Conservation (phyloP, 2,329 filamentous ascomycete species). For the Epichloe glyceriae region DNA sequence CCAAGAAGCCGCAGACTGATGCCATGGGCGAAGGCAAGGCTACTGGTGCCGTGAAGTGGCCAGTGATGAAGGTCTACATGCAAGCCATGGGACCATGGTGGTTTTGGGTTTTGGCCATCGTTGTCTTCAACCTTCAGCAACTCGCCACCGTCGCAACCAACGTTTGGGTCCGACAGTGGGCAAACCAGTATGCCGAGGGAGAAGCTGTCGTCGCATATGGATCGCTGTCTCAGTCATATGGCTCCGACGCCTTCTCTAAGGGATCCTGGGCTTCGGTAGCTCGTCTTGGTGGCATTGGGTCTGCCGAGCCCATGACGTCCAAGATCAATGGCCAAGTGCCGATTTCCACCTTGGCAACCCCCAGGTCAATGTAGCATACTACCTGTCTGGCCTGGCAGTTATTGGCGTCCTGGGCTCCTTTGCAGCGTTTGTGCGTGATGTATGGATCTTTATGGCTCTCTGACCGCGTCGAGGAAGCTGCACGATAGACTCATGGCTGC, state of each 20-base stretch:
- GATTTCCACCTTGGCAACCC: constrained; percentile 16
- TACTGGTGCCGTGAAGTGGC: constrained; percentile 75
- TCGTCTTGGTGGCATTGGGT: constrained; percentile 18
- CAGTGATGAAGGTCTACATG: constrained; percentile 77
- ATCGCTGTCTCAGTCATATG: constrained; percentile 13
- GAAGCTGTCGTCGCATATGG: constrained; percentile 11
- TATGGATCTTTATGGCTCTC: constrained; percentile 80
- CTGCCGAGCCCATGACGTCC: not conserved
- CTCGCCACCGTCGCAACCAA: constrained; percentile 77
- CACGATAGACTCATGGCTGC: constrained; percentile 66
- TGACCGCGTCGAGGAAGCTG: constrained; percentile 74
- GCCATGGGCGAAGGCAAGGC: constrained; percentile 66
- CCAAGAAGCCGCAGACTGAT: constrained; percentile 35
- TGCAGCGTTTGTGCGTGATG: constrained; percentile 72
- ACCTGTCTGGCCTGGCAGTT: constrained; percentile 67
- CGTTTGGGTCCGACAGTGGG: constrained; percentile 91
- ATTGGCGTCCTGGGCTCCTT: constrained; percentile 67
- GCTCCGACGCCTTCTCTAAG: constrained; percentile 16
- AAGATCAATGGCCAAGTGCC: constrained; percentile 7
- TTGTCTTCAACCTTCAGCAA: constrained; percentile 73
- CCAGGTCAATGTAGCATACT: constrained; percentile 73
- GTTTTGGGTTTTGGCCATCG: constrained; percentile 71
- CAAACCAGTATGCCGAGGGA: constrained; percentile 63
- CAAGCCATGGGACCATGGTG: constrained; percentile 89
- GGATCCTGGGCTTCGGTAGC: constrained; percentile 24